phyloP scores from a whole-genome alignment of 768 basidiomycete species.

The Tricholoma sp. region DNA sequence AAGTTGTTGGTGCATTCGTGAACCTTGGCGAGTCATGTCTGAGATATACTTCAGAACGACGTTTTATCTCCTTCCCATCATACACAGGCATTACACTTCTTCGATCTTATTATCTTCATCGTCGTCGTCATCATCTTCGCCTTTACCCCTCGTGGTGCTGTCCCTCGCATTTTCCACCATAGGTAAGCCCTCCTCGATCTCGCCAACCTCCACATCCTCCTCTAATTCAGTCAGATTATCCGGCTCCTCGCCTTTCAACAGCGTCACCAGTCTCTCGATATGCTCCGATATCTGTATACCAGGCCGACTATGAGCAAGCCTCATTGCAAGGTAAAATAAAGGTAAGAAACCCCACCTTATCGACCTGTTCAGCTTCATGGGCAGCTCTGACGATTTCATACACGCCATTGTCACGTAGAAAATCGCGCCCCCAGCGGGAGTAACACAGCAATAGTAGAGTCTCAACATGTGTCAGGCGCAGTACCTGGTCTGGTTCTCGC shows the following conservation, averaged over 20 bases:
- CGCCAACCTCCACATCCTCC: slow-evolving; percentile 18
- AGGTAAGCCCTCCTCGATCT: slow-evolving; percentile 16
- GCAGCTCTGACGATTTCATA: slow-evolving; percentile 80
- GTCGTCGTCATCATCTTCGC: slow-evolving; percentile 26
- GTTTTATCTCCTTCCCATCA: neutral
- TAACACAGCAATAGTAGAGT: slow-evolving; percentile 85
- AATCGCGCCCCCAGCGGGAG: slow-evolving; percentile 83
- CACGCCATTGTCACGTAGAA: slow-evolving; percentile 72
- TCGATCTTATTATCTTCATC: slow-evolving; percentile 73
- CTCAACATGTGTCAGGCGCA: slow-evolving; percentile 85
- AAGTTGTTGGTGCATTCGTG: too few relatives aligned
- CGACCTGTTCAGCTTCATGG: slow-evolving; percentile 76
- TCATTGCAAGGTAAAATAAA: neutral
- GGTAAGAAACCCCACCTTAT: slow-evolving; percentile 51
- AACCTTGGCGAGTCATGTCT: too few relatives aligned
- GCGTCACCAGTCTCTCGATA: slow-evolving; percentile 81
- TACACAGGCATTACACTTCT: slow-evolving; percentile 50
- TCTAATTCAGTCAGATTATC: slow-evolving; percentile 37
- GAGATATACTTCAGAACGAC: too few relatives aligned
- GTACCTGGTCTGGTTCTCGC: slow-evolving; percentile 70
- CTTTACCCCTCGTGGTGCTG: slow-evolving; percentile 17
- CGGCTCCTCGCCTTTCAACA: slow-evolving; percentile 79
- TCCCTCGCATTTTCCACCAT: slow-evolving; percentile 6
- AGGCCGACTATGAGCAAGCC: neutral
- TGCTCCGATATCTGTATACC: slow-evolving; percentile 71